These are phyloP conservation scores for Cryptococcus sp. DNA, from an alignment of 1,284 basidiomycete genomes.

Conservation along the genomic window DNA sequence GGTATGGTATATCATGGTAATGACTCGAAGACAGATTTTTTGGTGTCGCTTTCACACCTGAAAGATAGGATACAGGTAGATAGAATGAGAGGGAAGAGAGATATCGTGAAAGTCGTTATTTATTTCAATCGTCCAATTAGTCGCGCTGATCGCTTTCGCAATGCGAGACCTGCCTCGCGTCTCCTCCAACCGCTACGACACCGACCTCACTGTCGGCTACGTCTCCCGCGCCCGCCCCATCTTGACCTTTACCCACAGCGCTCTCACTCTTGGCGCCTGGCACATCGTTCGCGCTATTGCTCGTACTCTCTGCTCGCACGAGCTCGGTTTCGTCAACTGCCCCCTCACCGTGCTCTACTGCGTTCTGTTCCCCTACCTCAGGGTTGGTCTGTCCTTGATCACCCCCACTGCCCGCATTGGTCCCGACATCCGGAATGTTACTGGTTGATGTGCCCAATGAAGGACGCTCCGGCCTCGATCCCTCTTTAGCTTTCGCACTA, in stretches of 20 bases:
- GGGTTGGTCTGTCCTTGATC: neutral
- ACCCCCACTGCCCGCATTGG: neutral
- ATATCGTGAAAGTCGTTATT: neutral
- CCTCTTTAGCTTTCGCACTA: too few species aligned
- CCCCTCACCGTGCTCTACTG: conserved; percentile 21
- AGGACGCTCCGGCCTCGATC: neutral
- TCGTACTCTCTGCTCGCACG: neutral
- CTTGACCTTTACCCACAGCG: neutral
- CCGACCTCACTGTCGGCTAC: neutral
- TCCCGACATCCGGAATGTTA: neutral
- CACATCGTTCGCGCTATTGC: neutral
- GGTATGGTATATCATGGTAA: too few species aligned
- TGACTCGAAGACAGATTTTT: too few species aligned
- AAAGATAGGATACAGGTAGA: neutral
- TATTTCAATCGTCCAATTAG: neutral
- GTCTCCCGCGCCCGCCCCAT: neutral
- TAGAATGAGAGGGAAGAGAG: neutral
- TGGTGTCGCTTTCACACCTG: too few species aligned
- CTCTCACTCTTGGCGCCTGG: neutral
- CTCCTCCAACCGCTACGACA: neutral
- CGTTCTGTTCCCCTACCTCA: conserved; percentile 7
- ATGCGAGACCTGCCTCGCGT: neutral
- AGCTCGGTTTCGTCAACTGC: neutral
- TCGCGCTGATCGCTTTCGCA: neutral
- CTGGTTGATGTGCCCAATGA: too few species aligned